phyloP scores from a whole-genome alignment of 768 basidiomycete genomes.

The Mrakia gelida region DNA sequence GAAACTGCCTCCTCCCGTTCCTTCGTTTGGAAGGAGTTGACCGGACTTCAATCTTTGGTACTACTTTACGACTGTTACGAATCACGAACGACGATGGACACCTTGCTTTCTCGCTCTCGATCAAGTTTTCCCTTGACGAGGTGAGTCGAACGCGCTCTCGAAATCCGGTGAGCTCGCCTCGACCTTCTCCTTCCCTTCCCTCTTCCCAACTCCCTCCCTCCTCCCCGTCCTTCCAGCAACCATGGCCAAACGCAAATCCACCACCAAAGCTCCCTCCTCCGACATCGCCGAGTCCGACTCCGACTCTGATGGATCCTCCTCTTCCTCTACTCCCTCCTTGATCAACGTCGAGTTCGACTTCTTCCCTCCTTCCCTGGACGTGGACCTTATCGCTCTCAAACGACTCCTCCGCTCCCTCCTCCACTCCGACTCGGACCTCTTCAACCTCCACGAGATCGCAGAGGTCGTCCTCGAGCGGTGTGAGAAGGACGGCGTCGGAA shows the following conservation, averaged over 20 bases:
- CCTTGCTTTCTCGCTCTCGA: neutral
- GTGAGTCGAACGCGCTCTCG: neutral
- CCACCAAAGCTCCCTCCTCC: neutral
- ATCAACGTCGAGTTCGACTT: constrained; percentile 92
- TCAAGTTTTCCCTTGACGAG: too few species aligned
- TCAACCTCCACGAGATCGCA: constrained; percentile 68
- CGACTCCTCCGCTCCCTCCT: constrained; percentile 53
- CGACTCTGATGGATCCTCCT: constrained; percentile 10
- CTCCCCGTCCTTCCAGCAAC: neutral
- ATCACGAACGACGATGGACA: neutral
- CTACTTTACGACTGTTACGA: constrained; percentile 1
- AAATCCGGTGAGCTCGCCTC: neutral
- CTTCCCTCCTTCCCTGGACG: constrained; percentile 79
- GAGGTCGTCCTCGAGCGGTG: constrained; percentile 62
- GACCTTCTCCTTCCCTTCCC: neutral
- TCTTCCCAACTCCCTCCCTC: too few species aligned
- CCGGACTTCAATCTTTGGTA: neutral
- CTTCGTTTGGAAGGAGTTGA: neutral
- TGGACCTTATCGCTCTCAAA: constrained; percentile 68
- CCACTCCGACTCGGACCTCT: constrained; percentile 70
- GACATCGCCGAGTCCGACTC: constrained; percentile 11
- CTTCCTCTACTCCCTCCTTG: constrained; percentile 42
- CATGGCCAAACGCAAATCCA: constrained; percentile 27
- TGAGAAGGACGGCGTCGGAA: constrained; percentile 67
- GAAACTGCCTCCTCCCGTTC: neutral